Base-by-base conservation (phyloP, 2,329 filamentous ascomycete genomes). In the Chaetomium globosum region DNA sequence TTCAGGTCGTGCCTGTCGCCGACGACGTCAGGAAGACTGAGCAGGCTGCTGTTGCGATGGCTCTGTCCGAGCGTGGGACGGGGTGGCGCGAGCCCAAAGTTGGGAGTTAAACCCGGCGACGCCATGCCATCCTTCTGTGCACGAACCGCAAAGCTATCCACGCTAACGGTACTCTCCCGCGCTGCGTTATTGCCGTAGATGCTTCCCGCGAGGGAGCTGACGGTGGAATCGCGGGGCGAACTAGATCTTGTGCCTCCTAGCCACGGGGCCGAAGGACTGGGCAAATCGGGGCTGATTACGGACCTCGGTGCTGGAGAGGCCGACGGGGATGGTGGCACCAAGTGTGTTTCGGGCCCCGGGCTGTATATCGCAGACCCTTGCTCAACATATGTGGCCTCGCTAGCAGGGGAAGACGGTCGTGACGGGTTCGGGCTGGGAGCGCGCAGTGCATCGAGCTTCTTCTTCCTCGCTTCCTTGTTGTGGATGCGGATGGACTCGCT, bases 401-500 rank as follows among this genome's bases (percentile, higher is more conserved):
- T 72, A 61, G 21, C 59, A 13, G 67, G 70, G 3, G 70, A 71
- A 10, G 70, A 67, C 12, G 70, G 70, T 28, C 69, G 62, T 5
- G 67, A 68, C 4, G 62, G 52, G 26, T 57, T 60, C 1, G 69
- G 61, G 46, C 60, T 65, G 21, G 39, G 54, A 1, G 63, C 49
- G 10, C 64, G 58, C 49, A 72, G 65, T n/a, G 70, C 54, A 3
- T 71, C 71, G 7, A 71, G 56, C 65, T 72, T 72, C 64, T 65
- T 71, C 68, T 71, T 72, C 62, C 69, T 69, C 23, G 73, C 70
- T 67, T 75, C 74, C 68, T 76, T 76, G 49, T 72, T 64, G 65
- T 75, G 74, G 56, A 87, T 80, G 59, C 83, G 82, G 72, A 89
- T 88, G 0, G 86, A 81, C 10, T 82, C 85, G 16, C 77, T 77